Evolutionary conservation across 352 stramenopile genomes (phyloP).

Genomic region (Phytophthora meadii): DNA sequence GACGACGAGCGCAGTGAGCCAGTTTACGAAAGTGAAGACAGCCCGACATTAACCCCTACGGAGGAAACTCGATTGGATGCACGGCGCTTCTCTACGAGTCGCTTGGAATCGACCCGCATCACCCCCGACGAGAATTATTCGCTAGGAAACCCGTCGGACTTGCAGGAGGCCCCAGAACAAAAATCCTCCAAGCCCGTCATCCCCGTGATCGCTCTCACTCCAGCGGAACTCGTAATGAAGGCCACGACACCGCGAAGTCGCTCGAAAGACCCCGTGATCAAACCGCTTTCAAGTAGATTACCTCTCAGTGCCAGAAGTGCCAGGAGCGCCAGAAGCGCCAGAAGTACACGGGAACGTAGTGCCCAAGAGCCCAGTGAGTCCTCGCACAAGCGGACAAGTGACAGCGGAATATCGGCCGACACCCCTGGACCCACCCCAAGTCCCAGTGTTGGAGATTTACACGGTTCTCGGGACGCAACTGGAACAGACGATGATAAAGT

Average conservation of each 20-base stretch:
- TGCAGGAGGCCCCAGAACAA: conserved; percentile 1
- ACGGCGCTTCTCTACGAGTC: conserved; percentile 20
- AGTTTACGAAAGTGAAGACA: conserved; percentile 13
- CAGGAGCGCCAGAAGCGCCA: conserved; percentile 13
- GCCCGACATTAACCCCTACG: not conserved
- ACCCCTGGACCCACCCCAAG: conserved; percentile 17
- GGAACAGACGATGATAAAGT: not conserved
- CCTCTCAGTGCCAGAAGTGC: conserved; percentile 30
- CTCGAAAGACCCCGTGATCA: conserved; percentile 32
- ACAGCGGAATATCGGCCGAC: conserved; percentile 1
- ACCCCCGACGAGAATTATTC: conserved; percentile 33
- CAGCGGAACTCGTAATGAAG: conserved; percentile 63
- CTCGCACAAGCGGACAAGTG: conserved; percentile 7
- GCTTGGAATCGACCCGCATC: conserved; percentile 6
- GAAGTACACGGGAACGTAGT: conserved; percentile 6
- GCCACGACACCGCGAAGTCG: conserved; percentile 36
- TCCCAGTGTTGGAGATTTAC: conserved; percentile 16
- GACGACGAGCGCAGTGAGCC: conserved; percentile 22
- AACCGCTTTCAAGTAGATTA: conserved; percentile 40
- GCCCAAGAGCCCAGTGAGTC: conserved; percentile 6
- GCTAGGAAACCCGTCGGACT: conserved; percentile 22
- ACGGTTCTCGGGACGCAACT: not conserved
- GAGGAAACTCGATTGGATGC: conserved; percentile 24
- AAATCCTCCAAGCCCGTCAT: conserved; percentile 26
- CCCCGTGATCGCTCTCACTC: conserved; percentile 53